These are phyloP conservation scores for Metschnikowia similis DNA, from an alignment of 805 yeast species.

Conservation along the genomic window DNA sequence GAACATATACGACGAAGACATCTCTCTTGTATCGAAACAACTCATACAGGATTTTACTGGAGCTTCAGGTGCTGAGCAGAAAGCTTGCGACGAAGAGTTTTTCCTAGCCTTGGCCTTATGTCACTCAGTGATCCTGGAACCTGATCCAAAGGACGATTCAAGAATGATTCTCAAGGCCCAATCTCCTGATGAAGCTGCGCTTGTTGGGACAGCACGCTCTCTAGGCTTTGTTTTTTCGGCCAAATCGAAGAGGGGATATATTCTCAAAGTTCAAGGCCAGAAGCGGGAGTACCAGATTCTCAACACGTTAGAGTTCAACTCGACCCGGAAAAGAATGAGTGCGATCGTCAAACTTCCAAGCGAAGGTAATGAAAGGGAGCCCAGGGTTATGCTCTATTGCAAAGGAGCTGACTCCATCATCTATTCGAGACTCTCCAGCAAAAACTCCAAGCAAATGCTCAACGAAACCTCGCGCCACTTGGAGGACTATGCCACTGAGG, in stretches of 20 bases:
- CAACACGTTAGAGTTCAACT: constrained; percentile 72
- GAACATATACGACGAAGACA: constrained; percentile 47
- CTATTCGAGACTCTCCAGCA: constrained; percentile 55
- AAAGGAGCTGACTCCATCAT: constrained; percentile 85
- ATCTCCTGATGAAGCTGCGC: constrained; percentile 84
- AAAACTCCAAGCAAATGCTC: constrained; percentile 46
- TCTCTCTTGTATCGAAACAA: constrained; percentile 66
- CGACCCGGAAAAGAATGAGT: constrained; percentile 86
- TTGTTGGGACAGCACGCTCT: constrained; percentile 77
- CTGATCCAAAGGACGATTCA: constrained; percentile 55
- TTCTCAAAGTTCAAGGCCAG: constrained; percentile 66
- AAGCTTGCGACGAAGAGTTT: constrained; percentile 62
- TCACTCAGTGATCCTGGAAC: constrained; percentile 73
- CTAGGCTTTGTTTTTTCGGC: constrained; percentile 65
- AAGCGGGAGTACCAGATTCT: constrained; percentile 67
- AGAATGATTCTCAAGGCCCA: constrained; percentile 65
- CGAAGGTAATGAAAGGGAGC: constrained; percentile 20
- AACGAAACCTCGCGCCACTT: constrained; percentile 66
- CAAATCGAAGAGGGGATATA: constrained; percentile 63
- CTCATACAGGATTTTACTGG: constrained; percentile 62
- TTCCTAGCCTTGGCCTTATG: constrained; percentile 74
- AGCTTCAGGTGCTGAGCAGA: constrained; percentile 45
- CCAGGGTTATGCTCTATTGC: constrained; percentile 63
- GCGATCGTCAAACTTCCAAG: constrained; percentile 69
- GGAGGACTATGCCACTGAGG: constrained; percentile 79